Conservation (phyloP, 176 grass and related monocot genomes). For the Rhynchospora pubera region DNA sequence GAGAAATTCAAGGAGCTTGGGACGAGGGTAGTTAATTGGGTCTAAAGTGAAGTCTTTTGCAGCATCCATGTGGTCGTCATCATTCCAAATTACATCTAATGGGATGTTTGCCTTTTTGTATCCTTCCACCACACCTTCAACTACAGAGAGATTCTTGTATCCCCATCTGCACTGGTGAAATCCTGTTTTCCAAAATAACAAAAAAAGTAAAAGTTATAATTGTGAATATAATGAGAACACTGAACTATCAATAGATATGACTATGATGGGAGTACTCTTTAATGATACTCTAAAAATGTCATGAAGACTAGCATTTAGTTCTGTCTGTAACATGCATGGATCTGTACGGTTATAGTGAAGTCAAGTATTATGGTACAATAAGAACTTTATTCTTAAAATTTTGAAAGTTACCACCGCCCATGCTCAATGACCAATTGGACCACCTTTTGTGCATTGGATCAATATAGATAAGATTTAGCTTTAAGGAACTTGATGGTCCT, state of each 20-base stretch:
- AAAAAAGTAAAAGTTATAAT: not conserved
- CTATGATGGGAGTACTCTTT: not conserved
- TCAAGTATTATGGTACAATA: not conserved
- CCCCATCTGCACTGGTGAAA: constrained; percentile 98
- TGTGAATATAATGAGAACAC: not conserved
- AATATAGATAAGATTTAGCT: too few species aligned
- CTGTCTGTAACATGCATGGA: not conserved
- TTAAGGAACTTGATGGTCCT: not conserved
- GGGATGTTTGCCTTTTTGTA: constrained; percentile 76
- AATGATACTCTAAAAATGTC: not conserved
- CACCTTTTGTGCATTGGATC: not conserved
- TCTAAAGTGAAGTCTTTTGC: constrained; percentile 87
- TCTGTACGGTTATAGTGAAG: not conserved
- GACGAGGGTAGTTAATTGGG: constrained; percentile 64
- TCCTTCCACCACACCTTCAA: constrained; percentile 68
- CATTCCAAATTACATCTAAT: constrained; percentile 92
- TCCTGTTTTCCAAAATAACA: constrained; percentile 31
- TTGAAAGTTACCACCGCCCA: not conserved
- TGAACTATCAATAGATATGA: not conserved
- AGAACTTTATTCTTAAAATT: too few species aligned
- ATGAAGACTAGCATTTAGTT: not conserved
- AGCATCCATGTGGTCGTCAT: constrained; percentile 91
- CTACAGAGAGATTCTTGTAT: constrained; percentile 84
- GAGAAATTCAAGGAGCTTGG: constrained; percentile 63
- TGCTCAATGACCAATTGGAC: not conserved